Evolutionary conservation across 2,329 filamentous ascomycete species (phyloP).

Genomic region (Alternaria sp.): DNA sequence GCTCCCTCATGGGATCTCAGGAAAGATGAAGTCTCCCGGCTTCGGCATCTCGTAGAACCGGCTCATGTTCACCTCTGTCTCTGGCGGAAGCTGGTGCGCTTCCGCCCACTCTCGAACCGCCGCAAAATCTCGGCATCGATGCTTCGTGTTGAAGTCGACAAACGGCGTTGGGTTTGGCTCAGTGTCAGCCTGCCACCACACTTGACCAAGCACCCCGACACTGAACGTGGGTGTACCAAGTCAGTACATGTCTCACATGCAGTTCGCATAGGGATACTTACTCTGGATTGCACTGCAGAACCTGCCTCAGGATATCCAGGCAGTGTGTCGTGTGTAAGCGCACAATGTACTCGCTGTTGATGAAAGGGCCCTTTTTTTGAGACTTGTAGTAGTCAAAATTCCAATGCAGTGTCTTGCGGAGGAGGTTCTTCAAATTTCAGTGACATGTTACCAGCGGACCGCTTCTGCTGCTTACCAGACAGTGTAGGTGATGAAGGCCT

Average conservation of each 20-base stretch:
- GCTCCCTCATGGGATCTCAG: conserved; percentile 36
- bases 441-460: background rate
- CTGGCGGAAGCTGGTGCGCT: conserved; percentile 58
- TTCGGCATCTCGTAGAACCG: conserved; percentile 56
- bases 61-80: conserved; percentile 48
- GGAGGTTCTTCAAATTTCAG: conserved; percentile 59
- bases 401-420: conserved; percentile 66
- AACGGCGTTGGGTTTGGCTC: conserved; percentile 60
- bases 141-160: conserved; percentile 67
- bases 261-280: no score
- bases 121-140: conserved; percentile 39
- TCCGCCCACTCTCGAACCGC: conserved; percentile 64
- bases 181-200: conserved; percentile 61
- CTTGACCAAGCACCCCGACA: conserved; percentile 67
- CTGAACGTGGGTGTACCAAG: no score
- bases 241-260: no score
- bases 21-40: conserved; percentile 40
- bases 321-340: conserved; percentile 67
- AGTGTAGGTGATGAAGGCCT: conserved; percentile 59
- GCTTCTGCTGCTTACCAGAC: conserved; percentile 54
- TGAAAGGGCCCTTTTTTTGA: conserved; percentile 61
- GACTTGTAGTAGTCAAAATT: conserved; percentile 67
- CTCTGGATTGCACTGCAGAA: conserved; percentile 70
- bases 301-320: conserved; percentile 68
- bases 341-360: conserved; percentile 64